These are phyloP conservation scores for Russula foetens DNA, from an alignment of 768 basidiomycete genomes.

Conservation along the genomic window DNA sequence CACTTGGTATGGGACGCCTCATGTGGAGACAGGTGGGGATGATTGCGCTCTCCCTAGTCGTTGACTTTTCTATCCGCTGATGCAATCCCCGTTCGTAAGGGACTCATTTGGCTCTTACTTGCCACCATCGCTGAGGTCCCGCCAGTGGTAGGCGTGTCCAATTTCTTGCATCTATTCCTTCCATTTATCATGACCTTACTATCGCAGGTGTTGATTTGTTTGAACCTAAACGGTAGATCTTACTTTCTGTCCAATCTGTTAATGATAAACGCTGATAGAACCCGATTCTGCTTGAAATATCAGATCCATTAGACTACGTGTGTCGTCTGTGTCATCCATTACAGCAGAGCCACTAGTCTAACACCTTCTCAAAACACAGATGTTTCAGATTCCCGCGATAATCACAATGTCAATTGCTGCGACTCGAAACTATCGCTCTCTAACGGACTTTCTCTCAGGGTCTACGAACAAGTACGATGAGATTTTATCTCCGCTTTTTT, in stretches of 20 bases:
- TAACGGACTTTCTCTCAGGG: not conserved
- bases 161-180: too few relatives aligned
- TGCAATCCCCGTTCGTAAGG: not conserved
- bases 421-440: not conserved
- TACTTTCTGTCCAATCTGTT: too few relatives aligned
- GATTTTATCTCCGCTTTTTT: too few relatives aligned
- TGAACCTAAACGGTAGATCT: not conserved
- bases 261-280: not conserved
- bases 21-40: not conserved
- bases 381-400: not conserved
- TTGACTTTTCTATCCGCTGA: not conserved
- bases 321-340: not conserved
- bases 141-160: not conserved
- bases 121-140: not conserved
- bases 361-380: too few relatives aligned
- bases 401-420: not conserved
- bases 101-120: not conserved
- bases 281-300: not conserved
- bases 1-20: not conserved
- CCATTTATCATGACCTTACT: not conserved
- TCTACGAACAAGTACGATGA: not conserved
- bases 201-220: not conserved
- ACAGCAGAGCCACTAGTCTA: too few relatives aligned
- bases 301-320: not conserved
- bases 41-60: not conserved